Evolutionary conservation across 2,329 filamentous ascomycete genomes (phyloP), one percentile per base, ranked within the genome.

Genomic region (Diaporthe humulicola): DNA sequence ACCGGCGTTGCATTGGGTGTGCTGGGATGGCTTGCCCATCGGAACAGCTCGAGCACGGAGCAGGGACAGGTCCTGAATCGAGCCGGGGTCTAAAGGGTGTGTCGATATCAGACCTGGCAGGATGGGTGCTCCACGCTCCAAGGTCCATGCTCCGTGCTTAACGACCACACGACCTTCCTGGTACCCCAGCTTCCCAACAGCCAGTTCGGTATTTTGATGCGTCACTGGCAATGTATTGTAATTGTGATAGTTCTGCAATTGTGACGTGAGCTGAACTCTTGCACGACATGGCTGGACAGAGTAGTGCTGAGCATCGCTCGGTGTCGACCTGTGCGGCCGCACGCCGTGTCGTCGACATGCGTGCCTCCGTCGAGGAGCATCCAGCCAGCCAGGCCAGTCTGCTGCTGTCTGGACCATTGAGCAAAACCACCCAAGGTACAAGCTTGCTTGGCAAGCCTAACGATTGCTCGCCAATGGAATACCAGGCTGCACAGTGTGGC

Each of bases 91-190:
- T 30, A 33, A 38, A 45, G 38, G 69, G 40, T 60, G 52, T 58
- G 52, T 58, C 28, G 30, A 45, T 71, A 45, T 60, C 69, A 36
- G 36, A 57, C 38, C 15, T 22, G 40, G 19, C 33, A 70, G 66
- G n/a, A 17, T 50, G 4, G 9, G 14, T 33, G 25, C 28, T n/a
- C 33, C 30, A 22, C 6, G 40, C 15, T 42, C 40, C 17, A 17
- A 17, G 40, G 14, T 42, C 40, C 14, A 17, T 17, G 40, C 14
- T 15, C 12, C 9, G 50, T 22, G 8, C n/a, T 52, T 12, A 25
- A 50, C 50, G 17, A n/a, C 50, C 40, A 28, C n/a, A 25, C 22
- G 40, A 48, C 15, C n/a, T 30, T 45, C 40, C 36, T 25, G 15
- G 4, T 8, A 28, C 4, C 17, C 38, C 30, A 5, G 38, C n/a